Evolutionary conservation across 768 basidiomycete species (phyloP), one percentile per base, ranked within the genome.

Genomic region (Lactarius evosmus): DNA sequence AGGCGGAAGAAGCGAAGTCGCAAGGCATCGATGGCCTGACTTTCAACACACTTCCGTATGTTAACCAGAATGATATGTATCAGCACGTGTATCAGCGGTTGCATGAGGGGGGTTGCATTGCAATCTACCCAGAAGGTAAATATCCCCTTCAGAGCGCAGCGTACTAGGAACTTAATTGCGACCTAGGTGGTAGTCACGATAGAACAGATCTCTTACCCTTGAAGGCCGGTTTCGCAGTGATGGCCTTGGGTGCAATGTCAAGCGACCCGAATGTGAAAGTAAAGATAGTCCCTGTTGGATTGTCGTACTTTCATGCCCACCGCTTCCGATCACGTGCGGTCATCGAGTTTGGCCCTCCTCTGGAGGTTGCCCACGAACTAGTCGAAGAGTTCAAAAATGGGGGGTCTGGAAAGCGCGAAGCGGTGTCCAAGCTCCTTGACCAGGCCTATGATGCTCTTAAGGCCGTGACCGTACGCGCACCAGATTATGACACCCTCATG

Each of bases 401-500:
- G 4, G 97, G 95, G 6, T 72, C 79, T 16, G 83, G 87, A 70
- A 99, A 98, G 77, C 79, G 94, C 64, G 90, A 95, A 68, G 97
- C 97, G 0, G 93, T 95, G 50, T 81, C 86, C 17, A 89, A 89
- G 72, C 85, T 98, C 68, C 79, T 99, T 65, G 88, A 98, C 67
- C 77, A 97, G 60, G 88, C 96, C 57, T 97, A 95, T 70, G 91
- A 98, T 71, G 90, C 84, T 25, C 77, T 99, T 67, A 95, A 98
- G 78, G 95, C 95, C 0, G 97, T 99, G 41, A 99, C 97, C 0
- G 84, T 98, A 60, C 82, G 95, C 62, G 93, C 95, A 17, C 95
- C 96, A 0, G 97, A 99, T 74, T 98, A 93, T 74, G 97, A 99
- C 68, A 98, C 96, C 1, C 81, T 99, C 51, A 97, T 98, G 94